Evolutionary conservation across 1,139 yeast species (phyloP), one percentile per base, ranked within the genome.

Genomic region (Protomyces gravidus): DNA sequence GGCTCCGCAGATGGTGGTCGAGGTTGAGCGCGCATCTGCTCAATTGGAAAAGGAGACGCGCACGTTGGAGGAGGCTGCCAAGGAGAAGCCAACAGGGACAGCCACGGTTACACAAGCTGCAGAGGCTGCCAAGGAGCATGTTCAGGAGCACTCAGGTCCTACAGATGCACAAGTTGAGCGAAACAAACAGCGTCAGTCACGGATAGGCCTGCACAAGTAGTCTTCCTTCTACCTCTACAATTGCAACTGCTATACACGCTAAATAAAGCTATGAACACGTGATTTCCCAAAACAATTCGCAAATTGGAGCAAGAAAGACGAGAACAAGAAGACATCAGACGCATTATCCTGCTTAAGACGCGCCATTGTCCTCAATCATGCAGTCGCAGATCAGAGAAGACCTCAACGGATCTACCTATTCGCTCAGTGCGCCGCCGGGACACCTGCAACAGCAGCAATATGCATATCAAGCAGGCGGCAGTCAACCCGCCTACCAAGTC

Each of bases 331-430:
- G n/a, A n/a, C n/a, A n/a, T n/a, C n/a, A n/a, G n/a, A n/a, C n/a
- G n/a, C n/a, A n/a, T n/a, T n/a, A n/a, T n/a, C n/a, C n/a, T n/a
- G n/a, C n/a, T n/a, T n/a, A n/a, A n/a, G n/a, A n/a, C n/a, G n/a
- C n/a, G n/a, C n/a, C n/a, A n/a, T n/a, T n/a, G n/a, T 36, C 42
- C 11, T 13, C 2, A 6, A 33, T 25, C 13, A 52, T 53, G 58
- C 58, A 53, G 45, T 45, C 51, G 27, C 58, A 53, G 28, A 53
- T 53, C 17, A 40, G 58, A 15, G 58, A 53, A 46, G 58, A 45
- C 58, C 47, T 53, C 33, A 27, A 25, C 40, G 51, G 40, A 17
- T 46, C 58, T 13, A 46, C 50, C 6, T 27, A 32, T 28, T 30
- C 45, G 28, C 40, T 46, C 46, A 5, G 23, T n/a, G 50, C 39